Conservation (phyloP, 495 filamentous ascomycete species). For the Trichocladium uniseriatum region DNA sequence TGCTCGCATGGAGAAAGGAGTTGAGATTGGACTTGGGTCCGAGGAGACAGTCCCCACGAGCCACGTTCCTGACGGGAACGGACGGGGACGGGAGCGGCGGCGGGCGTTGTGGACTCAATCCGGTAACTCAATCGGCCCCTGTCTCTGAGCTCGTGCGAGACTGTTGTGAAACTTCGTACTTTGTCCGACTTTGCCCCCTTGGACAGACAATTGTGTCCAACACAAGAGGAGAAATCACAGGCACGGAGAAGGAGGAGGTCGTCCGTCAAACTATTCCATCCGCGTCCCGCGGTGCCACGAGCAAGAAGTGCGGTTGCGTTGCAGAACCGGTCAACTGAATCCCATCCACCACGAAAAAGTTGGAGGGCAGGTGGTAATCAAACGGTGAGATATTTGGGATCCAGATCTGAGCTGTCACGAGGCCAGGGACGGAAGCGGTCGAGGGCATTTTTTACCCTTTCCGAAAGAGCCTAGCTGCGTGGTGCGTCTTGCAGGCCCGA, state of each 20-base stretch:
- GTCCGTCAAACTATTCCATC: background rate
- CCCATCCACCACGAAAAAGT: background rate
- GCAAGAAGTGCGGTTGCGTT: slow-evolving; percentile 11
- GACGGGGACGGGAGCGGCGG: background rate
- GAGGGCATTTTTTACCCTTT: background rate
- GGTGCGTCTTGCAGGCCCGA: background rate
- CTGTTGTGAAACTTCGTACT: background rate
- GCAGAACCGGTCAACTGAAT: slow-evolving; percentile 15
- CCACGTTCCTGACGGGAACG: background rate
- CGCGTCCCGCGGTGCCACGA: slow-evolving; percentile 5
- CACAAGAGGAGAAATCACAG: background rate
- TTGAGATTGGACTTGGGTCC: background rate
- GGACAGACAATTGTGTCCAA: background rate
- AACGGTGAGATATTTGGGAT: slow-evolving; percentile 7
- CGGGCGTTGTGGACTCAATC: no score
- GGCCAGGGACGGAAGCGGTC: slow-evolving; percentile 1
- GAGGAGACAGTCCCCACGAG: background rate
- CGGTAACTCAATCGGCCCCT: background rate
- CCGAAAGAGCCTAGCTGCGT: slow-evolving; percentile 6
- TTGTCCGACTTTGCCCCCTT: no score
- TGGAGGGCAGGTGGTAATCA: slow-evolving; percentile 6
- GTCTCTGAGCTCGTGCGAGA: background rate
- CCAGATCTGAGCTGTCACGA: slow-evolving; percentile 13
- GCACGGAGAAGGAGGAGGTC: background rate
- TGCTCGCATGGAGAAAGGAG: background rate